Conservation (phyloP, 108 stramenopile genomes). For the Fistulifera solaris region DNA sequence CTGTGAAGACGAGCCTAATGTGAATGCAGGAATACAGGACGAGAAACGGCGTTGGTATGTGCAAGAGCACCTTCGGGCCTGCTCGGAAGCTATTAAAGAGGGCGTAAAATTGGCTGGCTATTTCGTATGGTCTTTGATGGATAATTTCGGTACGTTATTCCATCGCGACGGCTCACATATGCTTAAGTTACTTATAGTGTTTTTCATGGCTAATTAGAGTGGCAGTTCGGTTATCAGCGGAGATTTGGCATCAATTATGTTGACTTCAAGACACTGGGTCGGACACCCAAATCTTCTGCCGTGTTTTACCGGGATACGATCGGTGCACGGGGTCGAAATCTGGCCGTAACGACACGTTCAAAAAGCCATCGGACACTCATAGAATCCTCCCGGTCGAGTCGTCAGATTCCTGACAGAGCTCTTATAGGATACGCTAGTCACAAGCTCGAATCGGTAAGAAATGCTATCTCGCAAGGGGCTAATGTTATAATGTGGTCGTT, state of each 20-base stretch:
- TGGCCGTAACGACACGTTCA: not conserved
- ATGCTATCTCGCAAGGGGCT: constrained; percentile 47
- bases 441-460: constrained; percentile 25
- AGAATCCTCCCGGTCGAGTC: not conserved
- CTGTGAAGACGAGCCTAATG: constrained; percentile 46
- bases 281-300: constrained; percentile 76
- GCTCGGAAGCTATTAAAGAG: constrained; percentile 47
- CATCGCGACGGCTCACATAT: too few species aligned
- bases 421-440: constrained; percentile 32
- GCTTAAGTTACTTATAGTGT: too few species aligned
- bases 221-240: constrained; percentile 81
- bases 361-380: not conserved
- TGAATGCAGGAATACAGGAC: constrained; percentile 43
- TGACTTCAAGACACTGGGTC: constrained; percentile 69
- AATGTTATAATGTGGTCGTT: constrained; percentile 74
- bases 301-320: constrained; percentile 57
- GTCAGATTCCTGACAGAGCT: constrained; percentile 22
- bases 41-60: constrained; percentile 40
- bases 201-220: constrained; percentile 31
- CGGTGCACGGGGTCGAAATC: constrained; percentile 35
- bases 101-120: constrained; percentile 84
- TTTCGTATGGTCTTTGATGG: constrained; percentile 91
- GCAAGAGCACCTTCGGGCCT: constrained; percentile 58
- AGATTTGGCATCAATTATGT: constrained; percentile 87
- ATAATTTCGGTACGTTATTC: constrained; percentile 50